Conservation (phyloP, 805 yeast genomes). For the Zygosaccharomyces lentus region DNA sequence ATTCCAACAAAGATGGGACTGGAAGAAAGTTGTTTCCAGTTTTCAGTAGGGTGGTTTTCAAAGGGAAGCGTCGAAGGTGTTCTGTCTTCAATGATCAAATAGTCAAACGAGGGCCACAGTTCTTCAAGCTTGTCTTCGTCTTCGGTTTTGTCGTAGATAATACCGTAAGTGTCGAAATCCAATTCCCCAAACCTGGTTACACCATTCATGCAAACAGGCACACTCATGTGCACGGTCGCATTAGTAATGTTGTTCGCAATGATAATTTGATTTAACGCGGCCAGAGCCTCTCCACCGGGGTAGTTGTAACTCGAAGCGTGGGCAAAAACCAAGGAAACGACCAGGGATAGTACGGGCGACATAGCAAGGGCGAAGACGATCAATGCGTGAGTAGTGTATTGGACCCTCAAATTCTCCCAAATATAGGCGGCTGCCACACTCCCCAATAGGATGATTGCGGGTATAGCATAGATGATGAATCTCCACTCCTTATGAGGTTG, state of each 20-base stretch:
- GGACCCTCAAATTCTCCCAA: constrained; percentile 34
- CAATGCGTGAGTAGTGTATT: constrained; percentile 22
- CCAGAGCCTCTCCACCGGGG: constrained; percentile 82
- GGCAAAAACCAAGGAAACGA: constrained; percentile 48
- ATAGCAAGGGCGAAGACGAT: constrained; percentile 33
- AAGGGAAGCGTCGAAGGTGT: constrained; percentile 17
- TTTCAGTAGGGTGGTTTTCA: constrained; percentile 20
- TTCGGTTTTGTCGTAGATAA: constrained; percentile 76
- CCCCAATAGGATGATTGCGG: constrained; percentile 60
- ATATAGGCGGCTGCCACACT: constrained; percentile 52
- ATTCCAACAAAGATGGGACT: constrained; percentile 42
- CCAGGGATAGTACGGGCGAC: constrained; percentile 36
- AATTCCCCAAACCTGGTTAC: constrained; percentile 70
- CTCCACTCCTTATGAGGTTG: constrained; percentile 96
- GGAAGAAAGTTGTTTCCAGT: constrained; percentile 44
- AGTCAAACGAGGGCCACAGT: constrained; percentile 49
- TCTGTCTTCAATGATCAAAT: constrained; percentile 40
- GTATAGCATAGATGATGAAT: constrained; percentile 72
- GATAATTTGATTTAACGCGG: constrained; percentile 45
- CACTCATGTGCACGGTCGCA: constrained; percentile 63
- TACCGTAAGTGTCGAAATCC: constrained; percentile 32
- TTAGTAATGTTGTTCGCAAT: constrained; percentile 25
- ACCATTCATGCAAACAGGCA: constrained; percentile 84
- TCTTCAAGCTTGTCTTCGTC: constrained; percentile 35
- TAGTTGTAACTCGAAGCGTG: constrained; percentile 70